Evolutionary conservation across 2,329 filamentous ascomycete species (phyloP), one percentile per base, ranked within the genome.

Genomic region (Cercospora berteroae): DNA sequence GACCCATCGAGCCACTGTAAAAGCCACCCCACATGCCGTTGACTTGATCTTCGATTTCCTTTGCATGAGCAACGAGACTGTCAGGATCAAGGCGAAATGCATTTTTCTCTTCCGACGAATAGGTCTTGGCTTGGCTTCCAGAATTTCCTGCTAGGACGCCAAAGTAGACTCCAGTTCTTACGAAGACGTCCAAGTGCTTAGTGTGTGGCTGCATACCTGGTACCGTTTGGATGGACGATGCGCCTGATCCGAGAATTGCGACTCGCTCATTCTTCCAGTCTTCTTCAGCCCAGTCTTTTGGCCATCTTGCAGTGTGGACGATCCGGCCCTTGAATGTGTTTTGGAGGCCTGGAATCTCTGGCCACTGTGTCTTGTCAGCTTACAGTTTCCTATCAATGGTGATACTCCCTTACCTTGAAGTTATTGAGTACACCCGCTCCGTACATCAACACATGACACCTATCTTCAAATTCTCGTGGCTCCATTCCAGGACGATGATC

Each of bases 1-100:
- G 84, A 4, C 63, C 74, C 64, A 80, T 75, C 4, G 79, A 79
- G 6, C 76, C 79, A 1, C 75, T 74, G 70, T 83, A 84, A 69
- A 85, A 85, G 1, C 74, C 64, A 5, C 78, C 79, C 82, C 82
- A 85, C 0, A 82, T 60, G 1, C 80, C 80, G 67, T 85, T 85
- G 39, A 85, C 74, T 67, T 83, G 78, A 60, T 79, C 76, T 63
- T 71, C 70, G 50, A 71, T 70, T 33, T 67, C 58, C 20, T 70
- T 60, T 9, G 81, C 80, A 61, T 83, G 80, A 3, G 79, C 78
- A 0, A 82, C 77, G 6, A 83, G 67, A 31, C 77, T 74, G 36
- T 77, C 75, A 0, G 81, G 80, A 50, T 84, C 76, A 4, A 76
- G 74, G 13, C 81, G 78, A 68, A 83, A 84, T 1, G 74, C 72